These are phyloP conservation scores for Penicillium sp. DNA, from an alignment of 2,329 filamentous ascomycete genomes.

Conservation along the genomic window DNA sequence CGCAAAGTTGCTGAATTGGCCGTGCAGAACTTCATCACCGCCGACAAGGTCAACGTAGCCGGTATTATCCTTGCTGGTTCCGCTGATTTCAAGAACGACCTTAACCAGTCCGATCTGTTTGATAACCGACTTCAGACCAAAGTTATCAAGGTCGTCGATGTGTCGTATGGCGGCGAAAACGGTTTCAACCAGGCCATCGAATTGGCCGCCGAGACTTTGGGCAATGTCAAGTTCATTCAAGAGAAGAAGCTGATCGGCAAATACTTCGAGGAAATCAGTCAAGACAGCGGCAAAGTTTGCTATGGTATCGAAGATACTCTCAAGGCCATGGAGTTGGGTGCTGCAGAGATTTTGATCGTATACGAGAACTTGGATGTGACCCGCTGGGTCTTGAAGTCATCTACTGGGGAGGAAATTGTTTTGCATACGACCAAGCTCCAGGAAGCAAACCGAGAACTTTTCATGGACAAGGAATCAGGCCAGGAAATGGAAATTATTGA, in stretches of 20 bases:
- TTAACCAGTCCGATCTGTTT: conserved; percentile 97
- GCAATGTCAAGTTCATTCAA: conserved; percentile 99
- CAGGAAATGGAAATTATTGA: conserved; percentile 95
- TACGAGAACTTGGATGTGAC: conserved; percentile 97
- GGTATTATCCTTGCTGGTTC: conserved; percentile 94
- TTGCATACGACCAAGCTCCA: conserved; percentile 86
- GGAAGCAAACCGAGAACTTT: conserved; percentile 74
- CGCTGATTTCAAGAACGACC: conserved; percentile 98
- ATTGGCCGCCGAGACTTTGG: conserved; percentile 86
- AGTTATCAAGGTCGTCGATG: conserved; percentile 99
- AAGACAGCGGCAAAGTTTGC: conserved; percentile 94
- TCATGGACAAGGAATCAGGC: conserved; percentile 92
- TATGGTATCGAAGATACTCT: conserved; percentile 97
- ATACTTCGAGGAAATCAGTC: conserved; percentile 98
- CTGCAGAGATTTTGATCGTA: conserved; percentile 89
- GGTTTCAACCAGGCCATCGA: conserved; percentile 99
- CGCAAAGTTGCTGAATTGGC: conserved; percentile 97
- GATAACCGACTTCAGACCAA: conserved; percentile 86
- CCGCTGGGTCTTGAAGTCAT: conserved; percentile 83
- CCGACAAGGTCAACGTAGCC: conserved; percentile 96
- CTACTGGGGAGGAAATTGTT: conserved; percentile 66
- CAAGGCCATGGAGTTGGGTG: conserved; percentile 93
- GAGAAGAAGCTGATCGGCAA: conserved; percentile 99
- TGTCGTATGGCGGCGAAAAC: conserved; percentile 98
- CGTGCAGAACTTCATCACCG: conserved; percentile 98